A percentile compares a stretch with the other conserved stretches of the same genome.
These are phyloP conservation scores for Apiospora hydei DNA, from an alignment of 2,329 filamentous ascomycete genomes.

Conservation along the genomic window DNA sequence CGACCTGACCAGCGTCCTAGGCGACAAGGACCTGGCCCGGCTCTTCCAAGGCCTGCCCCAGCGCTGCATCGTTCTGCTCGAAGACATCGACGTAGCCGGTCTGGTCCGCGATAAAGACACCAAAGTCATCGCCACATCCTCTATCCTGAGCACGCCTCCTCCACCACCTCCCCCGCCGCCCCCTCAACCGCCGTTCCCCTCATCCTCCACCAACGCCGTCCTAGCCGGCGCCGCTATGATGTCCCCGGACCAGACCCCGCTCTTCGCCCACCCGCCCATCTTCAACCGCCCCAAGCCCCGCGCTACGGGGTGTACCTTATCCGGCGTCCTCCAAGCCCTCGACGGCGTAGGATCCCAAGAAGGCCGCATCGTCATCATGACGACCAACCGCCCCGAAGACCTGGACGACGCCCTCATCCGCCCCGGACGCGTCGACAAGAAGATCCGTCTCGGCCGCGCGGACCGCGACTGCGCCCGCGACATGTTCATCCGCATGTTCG, in stretches of 20 bases:
- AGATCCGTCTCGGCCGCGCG: background rate
- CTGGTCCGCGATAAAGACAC: slow-evolving; percentile 4
- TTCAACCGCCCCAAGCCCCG: background rate
- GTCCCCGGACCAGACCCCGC: background rate
- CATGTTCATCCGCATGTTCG: slow-evolving; percentile 22
- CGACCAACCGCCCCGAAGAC: slow-evolving; percentile 17
- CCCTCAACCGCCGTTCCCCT: background rate
- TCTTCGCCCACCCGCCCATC: background rate
- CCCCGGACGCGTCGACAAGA: slow-evolving; percentile 5
- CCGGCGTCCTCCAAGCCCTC: slow-evolving; percentile 8
- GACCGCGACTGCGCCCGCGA: slow-evolving; percentile 4
- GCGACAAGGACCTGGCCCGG: slow-evolving; percentile 2
- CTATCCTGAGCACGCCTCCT: background rate
- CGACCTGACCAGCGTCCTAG: background rate
- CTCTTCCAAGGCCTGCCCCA: slow-evolving; percentile 3
- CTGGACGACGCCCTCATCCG: slow-evolving; percentile 22
- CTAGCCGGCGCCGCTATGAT: background rate
- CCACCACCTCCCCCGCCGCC: background rate
- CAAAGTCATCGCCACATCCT: background rate
- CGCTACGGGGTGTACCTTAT: background rate
- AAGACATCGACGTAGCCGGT: slow-evolving; percentile 15
- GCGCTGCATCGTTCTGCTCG: slow-evolving; percentile 17
- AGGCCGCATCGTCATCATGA: slow-evolving; percentile 23
- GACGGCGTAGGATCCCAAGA: slow-evolving; percentile 18
- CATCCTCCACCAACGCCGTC: background rate